These are phyloP conservation scores for Ogataea populi-albae DNA, from an alignment of 805 yeast species.

Conservation along the genomic window DNA sequence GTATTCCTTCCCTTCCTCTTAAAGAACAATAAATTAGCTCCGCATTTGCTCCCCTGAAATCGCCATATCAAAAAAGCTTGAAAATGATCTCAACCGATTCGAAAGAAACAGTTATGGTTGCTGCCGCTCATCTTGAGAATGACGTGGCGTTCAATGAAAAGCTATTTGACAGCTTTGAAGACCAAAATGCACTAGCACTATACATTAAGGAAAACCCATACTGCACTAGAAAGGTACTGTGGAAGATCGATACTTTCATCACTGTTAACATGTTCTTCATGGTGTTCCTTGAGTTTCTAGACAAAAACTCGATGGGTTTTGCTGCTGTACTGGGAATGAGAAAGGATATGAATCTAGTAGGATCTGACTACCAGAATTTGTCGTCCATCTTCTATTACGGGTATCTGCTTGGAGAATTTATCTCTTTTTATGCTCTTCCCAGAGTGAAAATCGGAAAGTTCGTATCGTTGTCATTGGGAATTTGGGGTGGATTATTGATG, in stretches of 20 bases:
- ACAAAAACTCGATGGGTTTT: conserved; percentile 27
- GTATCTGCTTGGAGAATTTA: conserved; percentile 39
- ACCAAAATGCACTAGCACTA: background rate
- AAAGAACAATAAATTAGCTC: no score
- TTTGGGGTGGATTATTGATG: conserved; percentile 43
- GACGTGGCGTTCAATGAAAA: background rate
- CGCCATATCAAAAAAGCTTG: no score
- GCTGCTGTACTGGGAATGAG: conserved; percentile 43
- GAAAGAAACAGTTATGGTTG: background rate
- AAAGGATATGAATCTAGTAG: conserved; percentile 43
- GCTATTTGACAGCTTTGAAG: conserved; percentile 1
- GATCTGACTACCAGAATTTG: conserved; percentile 42
- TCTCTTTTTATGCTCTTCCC: conserved; percentile 40
- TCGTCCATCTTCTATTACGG: conserved; percentile 51
- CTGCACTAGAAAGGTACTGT: conserved; percentile 7
- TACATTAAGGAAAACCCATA: conserved; percentile 1
- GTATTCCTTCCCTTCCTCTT: no score
- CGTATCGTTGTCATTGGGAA: conserved; percentile 30
- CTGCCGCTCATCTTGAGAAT: background rate
- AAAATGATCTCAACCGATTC: background rate
- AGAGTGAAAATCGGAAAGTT: conserved; percentile 39
- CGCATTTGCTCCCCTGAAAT: no score
- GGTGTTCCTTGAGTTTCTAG: conserved; percentile 13
- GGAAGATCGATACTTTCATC: conserved; percentile 12
- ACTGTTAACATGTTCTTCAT: conserved; percentile 16